A percentile compares a stretch with the other conserved stretches of the same genome.
Conservation (phyloP, 441 rosid genomes). For the Populus trichocarpa region DNA sequence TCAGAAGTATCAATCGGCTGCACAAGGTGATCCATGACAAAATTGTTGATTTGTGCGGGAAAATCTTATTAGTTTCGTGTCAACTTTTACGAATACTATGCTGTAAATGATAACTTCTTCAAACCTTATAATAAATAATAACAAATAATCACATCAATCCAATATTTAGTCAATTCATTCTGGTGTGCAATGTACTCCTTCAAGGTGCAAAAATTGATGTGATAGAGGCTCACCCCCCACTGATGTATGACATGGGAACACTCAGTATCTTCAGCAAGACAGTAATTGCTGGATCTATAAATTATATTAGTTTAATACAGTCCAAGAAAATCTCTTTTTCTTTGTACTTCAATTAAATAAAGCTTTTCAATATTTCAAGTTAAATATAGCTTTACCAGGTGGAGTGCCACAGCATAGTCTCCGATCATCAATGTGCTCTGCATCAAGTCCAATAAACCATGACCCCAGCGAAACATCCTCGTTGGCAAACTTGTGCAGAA, state of each 20-base stretch:
- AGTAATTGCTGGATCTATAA: background rate
- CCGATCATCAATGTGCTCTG: conserved; percentile 84
- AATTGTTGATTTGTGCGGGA: background rate
- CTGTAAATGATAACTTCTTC: conserved; percentile 8
- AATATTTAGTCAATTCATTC: conserved; percentile 22
- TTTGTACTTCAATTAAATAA: background rate
- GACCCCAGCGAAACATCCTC: conserved; percentile 97
- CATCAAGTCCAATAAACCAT: conserved; percentile 96
- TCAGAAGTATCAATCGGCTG: background rate
- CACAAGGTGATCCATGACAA: background rate
- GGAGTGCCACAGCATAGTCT: conserved; percentile 96
- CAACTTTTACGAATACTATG: background rate
- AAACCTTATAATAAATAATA: conserved; percentile 8
- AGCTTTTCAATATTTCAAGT: conserved; percentile 1
- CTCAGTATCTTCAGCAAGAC: conserved; percentile 11
- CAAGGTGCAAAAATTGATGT: conserved; percentile 20
- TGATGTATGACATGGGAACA: conserved; percentile 20
- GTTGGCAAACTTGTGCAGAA: conserved; percentile 91
- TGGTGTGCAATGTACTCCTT: conserved; percentile 24
- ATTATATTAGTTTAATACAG: background rate
- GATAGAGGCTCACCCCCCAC: conserved; percentile 20
- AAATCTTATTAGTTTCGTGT: background rate
- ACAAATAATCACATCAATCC: conserved; percentile 8
- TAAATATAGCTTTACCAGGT: conserved; percentile 51
- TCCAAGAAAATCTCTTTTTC: background rate